Evolutionary conservation across 164 flowering plant genomes (phyloP).

Genomic region (Annona squamosa): DNA sequence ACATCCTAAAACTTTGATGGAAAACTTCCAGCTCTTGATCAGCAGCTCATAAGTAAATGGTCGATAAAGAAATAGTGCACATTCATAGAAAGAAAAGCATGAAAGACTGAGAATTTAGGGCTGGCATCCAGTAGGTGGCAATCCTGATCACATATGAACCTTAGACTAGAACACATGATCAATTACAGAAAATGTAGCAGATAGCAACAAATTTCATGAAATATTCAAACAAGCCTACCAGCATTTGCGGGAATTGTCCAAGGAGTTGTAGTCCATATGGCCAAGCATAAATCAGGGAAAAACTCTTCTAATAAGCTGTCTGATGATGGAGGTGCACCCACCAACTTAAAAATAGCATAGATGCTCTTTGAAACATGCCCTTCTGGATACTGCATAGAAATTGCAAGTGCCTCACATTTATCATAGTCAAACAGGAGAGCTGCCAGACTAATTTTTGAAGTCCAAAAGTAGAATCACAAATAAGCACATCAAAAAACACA

Average conservation of each 20-base stretch:
- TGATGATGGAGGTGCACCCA: constrained; percentile 42
- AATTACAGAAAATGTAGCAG: background rate
- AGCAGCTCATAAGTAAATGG: no score
- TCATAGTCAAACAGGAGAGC: background rate
- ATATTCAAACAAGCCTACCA: constrained; percentile 36
- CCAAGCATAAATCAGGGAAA: constrained; percentile 71
- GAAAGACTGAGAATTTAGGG: no score
- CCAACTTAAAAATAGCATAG: constrained; percentile 69
- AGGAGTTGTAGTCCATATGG: constrained; percentile 98
- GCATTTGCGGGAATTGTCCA: constrained; percentile 99
- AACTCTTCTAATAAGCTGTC: constrained; percentile 51
- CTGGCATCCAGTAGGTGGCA: no score
- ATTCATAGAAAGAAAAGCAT: no score
- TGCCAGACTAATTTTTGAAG: background rate
- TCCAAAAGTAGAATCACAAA: background rate
- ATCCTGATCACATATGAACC: no score
- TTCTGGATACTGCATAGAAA: constrained; percentile 77
- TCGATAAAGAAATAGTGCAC: no score
- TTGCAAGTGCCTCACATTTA: background rate
- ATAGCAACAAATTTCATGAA: constrained; percentile 1
- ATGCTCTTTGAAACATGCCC: constrained; percentile 91
- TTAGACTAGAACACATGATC: no score
- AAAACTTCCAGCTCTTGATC: no score
- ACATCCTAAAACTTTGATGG: no score
- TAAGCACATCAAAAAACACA: background rate